Evolutionary conservation across 1,284 basidiomycete species (phyloP), one percentile per base, ranked within the genome.

Genomic region (Boletus mariae): DNA sequence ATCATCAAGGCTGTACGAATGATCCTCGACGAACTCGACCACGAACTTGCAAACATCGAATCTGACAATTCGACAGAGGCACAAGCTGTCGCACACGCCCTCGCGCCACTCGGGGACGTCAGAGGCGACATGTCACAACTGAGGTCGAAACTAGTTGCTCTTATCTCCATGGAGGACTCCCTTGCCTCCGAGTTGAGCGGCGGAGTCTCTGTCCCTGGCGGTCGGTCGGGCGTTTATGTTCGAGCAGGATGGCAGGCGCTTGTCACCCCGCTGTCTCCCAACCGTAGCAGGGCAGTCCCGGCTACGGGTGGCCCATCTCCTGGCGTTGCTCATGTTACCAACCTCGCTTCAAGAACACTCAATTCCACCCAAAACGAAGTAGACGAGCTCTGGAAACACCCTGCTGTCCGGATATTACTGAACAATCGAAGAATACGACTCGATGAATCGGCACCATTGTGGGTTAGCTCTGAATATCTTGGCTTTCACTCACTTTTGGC

Each of bases 381-480:
- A 44, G 75, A 78, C 40, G 69, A 76, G 29, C 73, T 91, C 2
- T 91, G 88, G 89, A 67, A 71, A 54, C 86, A 90, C 60, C 80
- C 79, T n/a, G 76, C 77, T 2, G 83, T 90, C 26, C 77, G 75
- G 59, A 69, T 74, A 54, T 68, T 89, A 32, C 41, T 89, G 37
- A 71, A 77, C 41, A 68, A 75, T 28, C 77, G 84, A 49, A 83
- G 81, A 62, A 71, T 91, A 56, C 76, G 80, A 54, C 72, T 91
- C 6, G 85, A 90, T 53, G 88, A 91, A 62, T 85, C 83, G n/a
- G 85, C 84, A 1, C 71, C 81, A 25, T 90, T 86, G 89, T 91
- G 63, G 64, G 84, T 54, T 7, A 32, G 5, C 41, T 47, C 29
- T 40, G 37, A 15, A 10, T 52, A 11, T 26, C 38, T 40, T 25